These are phyloP conservation scores for Thelonectria olida DNA, from an alignment of 2,329 filamentous ascomycete genomes.

Conservation along the genomic window DNA sequence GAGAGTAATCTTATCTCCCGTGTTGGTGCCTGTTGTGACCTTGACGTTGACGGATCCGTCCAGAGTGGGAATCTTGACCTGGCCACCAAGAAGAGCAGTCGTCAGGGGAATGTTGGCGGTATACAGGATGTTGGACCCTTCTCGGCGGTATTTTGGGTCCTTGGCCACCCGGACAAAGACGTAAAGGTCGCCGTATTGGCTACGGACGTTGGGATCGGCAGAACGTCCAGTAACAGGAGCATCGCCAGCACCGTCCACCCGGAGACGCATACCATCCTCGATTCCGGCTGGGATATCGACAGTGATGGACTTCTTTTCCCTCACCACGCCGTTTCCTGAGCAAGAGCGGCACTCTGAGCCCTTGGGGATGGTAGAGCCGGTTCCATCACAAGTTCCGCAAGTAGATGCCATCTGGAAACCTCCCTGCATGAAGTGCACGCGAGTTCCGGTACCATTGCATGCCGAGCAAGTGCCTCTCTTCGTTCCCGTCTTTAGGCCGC, in stretches of 20 bases:
- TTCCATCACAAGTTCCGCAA: slow-evolving; percentile 82
- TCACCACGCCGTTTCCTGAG: slow-evolving; percentile 82
- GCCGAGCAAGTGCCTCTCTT: slow-evolving; percentile 77
- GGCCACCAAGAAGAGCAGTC: slow-evolving; percentile 90
- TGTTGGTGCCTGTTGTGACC: slow-evolving; percentile 89
- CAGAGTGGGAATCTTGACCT: slow-evolving; percentile 88
- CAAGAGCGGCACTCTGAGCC: slow-evolving; percentile 86
- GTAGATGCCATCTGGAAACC: slow-evolving; percentile 97
- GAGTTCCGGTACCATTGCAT: slow-evolving; percentile 87
- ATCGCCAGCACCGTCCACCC: slow-evolving; percentile 87
- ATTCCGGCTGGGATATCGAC: slow-evolving; percentile 95
- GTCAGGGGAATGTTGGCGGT: slow-evolving; percentile 92
- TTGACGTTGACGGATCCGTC: slow-evolving; percentile 91
- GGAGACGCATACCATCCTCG: slow-evolving; percentile 93
- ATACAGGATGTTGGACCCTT: slow-evolving; percentile 90
- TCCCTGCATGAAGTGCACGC: slow-evolving; percentile 88
- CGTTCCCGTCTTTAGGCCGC: slow-evolving; percentile 83
- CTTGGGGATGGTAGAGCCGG: slow-evolving; percentile 77
- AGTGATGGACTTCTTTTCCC: slow-evolving; percentile 83
- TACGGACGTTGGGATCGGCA: slow-evolving; percentile 68
- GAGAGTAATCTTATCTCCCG: slow-evolving; percentile 90
- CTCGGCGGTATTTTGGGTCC: slow-evolving; percentile 88
- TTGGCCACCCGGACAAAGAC: slow-evolving; percentile 90
- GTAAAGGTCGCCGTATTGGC: slow-evolving; percentile 87
- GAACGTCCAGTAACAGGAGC: slow-evolving; percentile 79